Evolutionary conservation across 1,284 basidiomycete genomes (phyloP), one percentile per base, ranked within the genome.

Genomic region (Leccinum subspadiceum): DNA sequence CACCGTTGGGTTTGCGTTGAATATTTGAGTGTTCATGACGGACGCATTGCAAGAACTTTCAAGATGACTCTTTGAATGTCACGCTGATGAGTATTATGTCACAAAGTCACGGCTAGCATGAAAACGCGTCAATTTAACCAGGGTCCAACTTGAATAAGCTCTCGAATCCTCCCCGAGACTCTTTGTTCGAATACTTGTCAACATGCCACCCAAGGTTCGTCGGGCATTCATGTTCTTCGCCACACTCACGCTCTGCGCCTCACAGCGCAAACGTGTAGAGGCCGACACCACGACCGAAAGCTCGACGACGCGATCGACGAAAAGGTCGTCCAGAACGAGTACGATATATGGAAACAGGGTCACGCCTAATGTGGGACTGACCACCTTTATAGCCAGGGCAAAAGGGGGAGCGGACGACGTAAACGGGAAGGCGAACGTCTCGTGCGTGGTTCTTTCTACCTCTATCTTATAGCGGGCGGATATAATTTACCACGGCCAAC

Each of bases 1-100:
- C 22, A 87, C 73, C 12, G 79, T 81, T 15, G 86, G 86, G 70
- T 88, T 87, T 44, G 84, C 80, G 68, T 88, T 88, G 75, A 84
- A 87, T 52, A 86, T 75, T 71, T 82, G 79, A 50, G 74, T 69
- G 53, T 78, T 70, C 82, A 83, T 84, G 37, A 37, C 5, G 10
- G 35, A 22, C 12, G 20, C 20, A 31, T 29, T 8, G 8, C 26
- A 29, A 29, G 26, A 3, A 29, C 20, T 20, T 20, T 8, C 8
- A 9, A 33, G 15, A 50, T 12, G 24, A 2, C 26, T 51, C 49
- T 29, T 15, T 33, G 29, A 2, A 31, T 33, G 59, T 68, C 65
- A 66, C 67, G 70, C 65, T 41, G 55, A 3, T 2, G 4, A 7
- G 26, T 12, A 31, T 22, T 0, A 39, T 54, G 68, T 71, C 67